Evolutionary conservation across 345 rosid genomes (phyloP), one percentile per base, ranked within the genome.

Genomic region (Pelargonium nanum): DNA sequence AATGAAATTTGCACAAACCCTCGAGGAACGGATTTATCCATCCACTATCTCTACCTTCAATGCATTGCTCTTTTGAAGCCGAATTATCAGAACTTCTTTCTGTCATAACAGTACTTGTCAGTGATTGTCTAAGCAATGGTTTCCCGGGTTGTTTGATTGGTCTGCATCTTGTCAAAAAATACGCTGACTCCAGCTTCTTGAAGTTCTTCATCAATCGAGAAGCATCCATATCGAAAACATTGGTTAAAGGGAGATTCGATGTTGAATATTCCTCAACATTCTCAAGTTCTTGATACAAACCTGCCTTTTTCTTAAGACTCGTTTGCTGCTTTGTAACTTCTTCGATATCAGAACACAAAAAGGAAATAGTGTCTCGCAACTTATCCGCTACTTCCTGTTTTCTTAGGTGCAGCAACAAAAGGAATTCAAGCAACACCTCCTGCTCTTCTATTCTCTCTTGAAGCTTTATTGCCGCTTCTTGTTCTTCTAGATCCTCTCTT

Each of bases 21-120:
- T 87, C 96, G 7, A 93, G 96, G 65, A 93, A 89, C n/a, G 99
- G 97, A 72, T 82, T 81, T 61, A 93, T 87, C 99, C 99, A 93
- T 70, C 84, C 90, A 30, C 81, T 77, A 62, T 73, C 74, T 70
- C 72, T 82, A 59, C 72, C 63, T 60, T 76, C 85, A 61, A 12
- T 60, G 55, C 32, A 52, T 56, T 17, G 76, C 58, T 80, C 87
- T 73, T 75, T 87, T 7, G 82, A 64, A 60, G 74, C 69, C 20
- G 74, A 71, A 61, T 77, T 84, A 70, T 74, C 75, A 15, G 89
- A 85, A 76, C 96, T 89, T 77, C 83, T 87, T 66, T 92, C 96
- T 15, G 86, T 83, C 56, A 78, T 69, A 58, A 77, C 85, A 71
- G 83, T 87, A 64, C 79, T 85, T 52, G 83, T 30, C 0, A 83